Base-by-base conservation (phyloP, 176 grass and related monocot genomes). In the Canna indica region DNA sequence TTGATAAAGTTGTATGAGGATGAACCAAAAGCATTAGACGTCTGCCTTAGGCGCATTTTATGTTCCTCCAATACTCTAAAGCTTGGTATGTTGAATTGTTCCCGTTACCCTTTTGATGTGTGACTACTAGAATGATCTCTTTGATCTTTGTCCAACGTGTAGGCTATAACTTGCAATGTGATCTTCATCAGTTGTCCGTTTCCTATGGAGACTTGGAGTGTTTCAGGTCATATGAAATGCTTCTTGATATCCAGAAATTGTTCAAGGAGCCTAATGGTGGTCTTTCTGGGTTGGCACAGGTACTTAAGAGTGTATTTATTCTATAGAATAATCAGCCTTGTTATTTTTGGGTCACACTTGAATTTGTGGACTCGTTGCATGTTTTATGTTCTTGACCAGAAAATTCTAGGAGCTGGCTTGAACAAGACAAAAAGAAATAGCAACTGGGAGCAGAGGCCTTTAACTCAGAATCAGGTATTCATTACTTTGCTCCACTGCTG, bases 171-270 rank as follows among this genome's bases (percentile, higher is more conserved):
- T 76, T 91, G 73, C 92, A 96, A 83, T 91, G 92, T 16, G 92
- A 96, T 68, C 85, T 96, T 59, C 83, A 81, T 73, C 92, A 96
- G 65, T 59, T 96, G 31, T 81, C 83, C 17, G 81, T 85, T 64
- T 96, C 92, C 0, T 96, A 96, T 69, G 92, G 92, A 58, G 81
- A 89, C 70, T 76, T 96, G 77, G 77, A 85, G 73, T 96, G 92
- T 69, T 96, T 96, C 64, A 78, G 80, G 74, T 96, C 79, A 38
- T 96, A 96, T 44, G 83, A 91, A 78, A 91, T 87, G 93, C 77
- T 96, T 71, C 93, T 96, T 85, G 93, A 96, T 76, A 81, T 96
- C 77, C 88, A 90, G 73, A 96, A 96, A 69, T 77, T 96, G 63
- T 96, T 96, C 64, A 91, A 96, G 83, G 81, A 82, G 50, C 76